Percentiles rank a stretch among this genome's conserved stretches.
Conservation (phyloP, 2,329 filamentous ascomycete genomes). For the Calycina marina region DNA sequence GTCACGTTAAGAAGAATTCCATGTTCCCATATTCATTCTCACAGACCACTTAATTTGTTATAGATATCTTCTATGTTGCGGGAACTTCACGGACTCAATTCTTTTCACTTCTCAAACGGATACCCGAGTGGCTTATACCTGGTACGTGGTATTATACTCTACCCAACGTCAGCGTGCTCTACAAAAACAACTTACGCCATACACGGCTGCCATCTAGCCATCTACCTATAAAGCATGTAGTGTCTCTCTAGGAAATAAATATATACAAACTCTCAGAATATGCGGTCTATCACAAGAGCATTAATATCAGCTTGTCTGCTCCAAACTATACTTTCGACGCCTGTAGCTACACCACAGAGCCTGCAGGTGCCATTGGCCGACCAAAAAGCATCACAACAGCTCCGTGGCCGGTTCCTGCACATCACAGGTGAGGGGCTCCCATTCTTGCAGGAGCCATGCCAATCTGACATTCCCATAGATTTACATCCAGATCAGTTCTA, state of each 20-base stretch:
- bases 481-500: constrained; percentile 87
- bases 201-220: not conserved
- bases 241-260: not conserved
- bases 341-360: constrained; percentile 7
- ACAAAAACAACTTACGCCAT: not conserved
- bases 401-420: constrained; percentile 70
- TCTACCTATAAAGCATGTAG: not conserved
- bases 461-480: constrained; percentile 38
- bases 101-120: no score
- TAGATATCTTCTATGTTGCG: no score
- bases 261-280: not conserved
- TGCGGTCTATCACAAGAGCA: not conserved
- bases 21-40: no score
- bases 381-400: constrained; percentile 22
- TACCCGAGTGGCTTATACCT: no score
- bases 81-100: no score
- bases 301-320: constrained; percentile 10
- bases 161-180: no score
- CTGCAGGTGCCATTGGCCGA: constrained; percentile 20
- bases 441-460: constrained; percentile 10
- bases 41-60: no score
- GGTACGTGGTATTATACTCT: no score
- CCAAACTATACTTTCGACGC: constrained; percentile 11
- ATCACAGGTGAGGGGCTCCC: constrained; percentile 54
- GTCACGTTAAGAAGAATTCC: no score